Percentiles rank a stretch among this genome's conserved stretches.
Conservation (phyloP, 1,284 basidiomycete species). For the Trichosporon sp. region DNA sequence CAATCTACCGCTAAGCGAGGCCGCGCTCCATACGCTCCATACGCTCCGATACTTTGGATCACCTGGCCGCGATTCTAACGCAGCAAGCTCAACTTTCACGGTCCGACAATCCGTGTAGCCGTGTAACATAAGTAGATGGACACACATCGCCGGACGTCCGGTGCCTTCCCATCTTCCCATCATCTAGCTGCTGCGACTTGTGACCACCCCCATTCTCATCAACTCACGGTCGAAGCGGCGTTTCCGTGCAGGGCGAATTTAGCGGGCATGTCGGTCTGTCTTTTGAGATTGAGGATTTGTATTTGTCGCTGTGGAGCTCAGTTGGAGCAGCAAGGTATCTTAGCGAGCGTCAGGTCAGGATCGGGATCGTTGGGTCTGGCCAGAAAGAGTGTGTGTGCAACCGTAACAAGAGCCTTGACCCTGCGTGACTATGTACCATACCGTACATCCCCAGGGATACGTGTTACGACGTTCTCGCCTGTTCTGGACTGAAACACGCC, state of each 20-base stretch:
- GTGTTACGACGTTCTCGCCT: neutral
- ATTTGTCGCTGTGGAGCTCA: neutral
- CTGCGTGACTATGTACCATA: neutral
- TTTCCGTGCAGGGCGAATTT: neutral
- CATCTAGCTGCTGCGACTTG: neutral
- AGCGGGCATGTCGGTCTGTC: neutral
- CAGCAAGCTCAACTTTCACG: too few relatives aligned
- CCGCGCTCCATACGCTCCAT: too few relatives aligned
- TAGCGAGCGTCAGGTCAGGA: neutral
- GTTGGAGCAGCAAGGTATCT: neutral
- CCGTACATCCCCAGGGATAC: too few relatives aligned
- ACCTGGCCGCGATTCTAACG: neutral
- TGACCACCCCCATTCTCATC: neutral
- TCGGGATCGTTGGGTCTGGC: neutral
- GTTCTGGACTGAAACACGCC: neutral
- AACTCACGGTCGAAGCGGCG: neutral
- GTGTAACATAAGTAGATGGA: neutral
- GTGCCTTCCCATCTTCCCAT: neutral
- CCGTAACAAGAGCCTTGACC: neutral
- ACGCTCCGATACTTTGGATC: neutral
- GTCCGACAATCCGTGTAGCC: neutral
- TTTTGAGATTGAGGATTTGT: too few relatives aligned
- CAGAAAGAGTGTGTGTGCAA: neutral
- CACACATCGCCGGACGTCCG: neutral
- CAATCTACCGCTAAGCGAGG: neutral